Evolutionary conservation across 345 rosid genomes (phyloP).

Genomic region (Eucalyptus shirleyi): DNA sequence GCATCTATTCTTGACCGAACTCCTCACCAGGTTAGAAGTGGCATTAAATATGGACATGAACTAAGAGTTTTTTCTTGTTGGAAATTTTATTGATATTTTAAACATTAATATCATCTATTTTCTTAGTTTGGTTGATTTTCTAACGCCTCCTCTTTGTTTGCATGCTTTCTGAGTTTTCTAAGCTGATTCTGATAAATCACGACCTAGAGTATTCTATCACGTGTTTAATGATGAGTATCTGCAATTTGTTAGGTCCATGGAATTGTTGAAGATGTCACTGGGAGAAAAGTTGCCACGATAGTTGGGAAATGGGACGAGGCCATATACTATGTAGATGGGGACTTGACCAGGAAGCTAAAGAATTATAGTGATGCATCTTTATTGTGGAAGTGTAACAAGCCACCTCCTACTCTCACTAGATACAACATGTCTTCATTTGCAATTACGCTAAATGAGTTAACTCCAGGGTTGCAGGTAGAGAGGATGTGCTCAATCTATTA

Average conservation of each 20-base stretch:
- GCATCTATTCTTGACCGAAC: slow-evolving; percentile 87
- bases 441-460: slow-evolving; percentile 80
- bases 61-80: background rate
- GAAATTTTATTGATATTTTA: background rate
- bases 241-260: slow-evolving; percentile 61
- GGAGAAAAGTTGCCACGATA: slow-evolving; percentile 59
- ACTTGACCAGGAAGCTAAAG: slow-evolving; percentile 44
- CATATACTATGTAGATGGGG: slow-evolving; percentile 38
- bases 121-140: background rate
- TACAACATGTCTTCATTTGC: slow-evolving; percentile 95
- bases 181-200: background rate
- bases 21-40: slow-evolving; percentile 68
- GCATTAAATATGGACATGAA: background rate
- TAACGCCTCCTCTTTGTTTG: background rate
- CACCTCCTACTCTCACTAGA: slow-evolving; percentile 70
- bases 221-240: background rate
- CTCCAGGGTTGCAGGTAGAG: slow-evolving; percentile 86
- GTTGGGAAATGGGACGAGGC: slow-evolving; percentile 97
- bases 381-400: slow-evolving; percentile 76
- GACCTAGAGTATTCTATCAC: background rate
- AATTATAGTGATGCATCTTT: slow-evolving; percentile 41
- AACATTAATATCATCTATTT: background rate
- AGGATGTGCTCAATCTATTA: slow-evolving; percentile 12
- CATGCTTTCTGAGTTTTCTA: background rate
- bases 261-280: slow-evolving; percentile 60